Base-by-base conservation (phyloP, 305 asterid species). In the Stenogyne calaminthoides region DNA sequence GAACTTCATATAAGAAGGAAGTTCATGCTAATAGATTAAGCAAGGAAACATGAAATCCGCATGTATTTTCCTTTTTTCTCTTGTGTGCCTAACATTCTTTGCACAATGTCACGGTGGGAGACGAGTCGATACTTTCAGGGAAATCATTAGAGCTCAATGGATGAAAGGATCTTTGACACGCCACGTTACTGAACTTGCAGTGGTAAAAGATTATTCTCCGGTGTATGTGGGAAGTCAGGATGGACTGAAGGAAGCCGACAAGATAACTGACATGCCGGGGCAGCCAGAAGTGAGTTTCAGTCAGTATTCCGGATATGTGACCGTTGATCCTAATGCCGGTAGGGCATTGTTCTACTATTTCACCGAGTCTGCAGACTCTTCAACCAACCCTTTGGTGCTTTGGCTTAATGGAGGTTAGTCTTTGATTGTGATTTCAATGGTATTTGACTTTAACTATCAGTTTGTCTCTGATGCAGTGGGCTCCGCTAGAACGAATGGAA, bases 331-430 rank as follows among this genome's bases (percentile, higher is more conserved):
- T 7, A 74, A 27, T 0, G 88, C 88, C 0, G 88, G 96, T 3
- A 79, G 91, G 62, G 89, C 89, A 6, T 84, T 88, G 3, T 88
- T 84, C 72, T 88, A 90, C 61, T 88, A 86, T 72, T 69, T 90
- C 40, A 78, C 84, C 0, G 91, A 87, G 67, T 74, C 91, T 0
- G 69, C 70, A 0, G 80, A 81, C 54, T 62, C 90, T 44, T 76
- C 87, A 19, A 71, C 32, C 81, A 82, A 83, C 36, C 96, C 92
- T 70, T 76, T 90, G 0, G 90, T 90, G 12, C 62, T 85, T 11
- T 88, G 96, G 96, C 83, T 88, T 9, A 88, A 87, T 67, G 92
- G 96, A 84, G 96, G 96, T 85, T 52, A 2, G 42, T 29, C 40
- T 58, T 9, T 25, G 7, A 0, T 16, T 52, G 36, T 66, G 12